Conservation (phyloP, 2,329 filamentous ascomycete genomes). For the Fusarium mexicanum region DNA sequence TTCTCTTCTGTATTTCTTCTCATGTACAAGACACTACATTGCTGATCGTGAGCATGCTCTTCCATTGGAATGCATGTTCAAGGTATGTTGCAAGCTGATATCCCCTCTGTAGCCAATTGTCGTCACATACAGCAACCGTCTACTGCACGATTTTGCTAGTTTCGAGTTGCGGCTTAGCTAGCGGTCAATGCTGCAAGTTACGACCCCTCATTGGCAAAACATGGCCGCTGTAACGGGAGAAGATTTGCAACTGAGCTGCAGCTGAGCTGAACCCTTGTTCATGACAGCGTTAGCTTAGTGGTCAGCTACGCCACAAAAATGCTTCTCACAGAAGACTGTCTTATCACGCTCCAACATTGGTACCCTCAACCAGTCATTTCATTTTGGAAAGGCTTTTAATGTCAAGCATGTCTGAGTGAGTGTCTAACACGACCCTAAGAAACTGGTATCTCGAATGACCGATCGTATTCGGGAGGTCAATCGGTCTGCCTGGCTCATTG, state of each 20-base stretch:
- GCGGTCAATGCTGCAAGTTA: neutral
- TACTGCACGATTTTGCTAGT: constrained; percentile 7
- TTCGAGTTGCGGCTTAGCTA: neutral
- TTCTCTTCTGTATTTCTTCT: neutral
- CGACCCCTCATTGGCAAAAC: neutral
- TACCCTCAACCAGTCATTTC: rapidly evolving
- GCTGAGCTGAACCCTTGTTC: neutral
- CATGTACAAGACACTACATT: neutral
- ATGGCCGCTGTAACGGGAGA: neutral
- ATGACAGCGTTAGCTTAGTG: neutral
- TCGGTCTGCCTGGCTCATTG: neutral
- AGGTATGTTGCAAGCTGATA: neutral
- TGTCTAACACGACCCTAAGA: neutral
- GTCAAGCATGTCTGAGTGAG: neutral
- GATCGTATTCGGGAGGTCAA: neutral
- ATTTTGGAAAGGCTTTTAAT: rapidly evolving
- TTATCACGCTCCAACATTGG: too few species aligned
- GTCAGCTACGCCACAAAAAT: neutral
- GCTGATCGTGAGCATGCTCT: neutral
- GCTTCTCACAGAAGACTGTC: neutral
- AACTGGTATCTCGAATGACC: neutral
- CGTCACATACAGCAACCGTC: neutral
- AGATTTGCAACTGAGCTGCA: neutral
- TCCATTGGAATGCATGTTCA: neutral
- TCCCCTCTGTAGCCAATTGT: neutral